These are phyloP conservation scores for Phytophthora sp. DNA, from an alignment of 352 stramenopile species.

Conservation along the genomic window DNA sequence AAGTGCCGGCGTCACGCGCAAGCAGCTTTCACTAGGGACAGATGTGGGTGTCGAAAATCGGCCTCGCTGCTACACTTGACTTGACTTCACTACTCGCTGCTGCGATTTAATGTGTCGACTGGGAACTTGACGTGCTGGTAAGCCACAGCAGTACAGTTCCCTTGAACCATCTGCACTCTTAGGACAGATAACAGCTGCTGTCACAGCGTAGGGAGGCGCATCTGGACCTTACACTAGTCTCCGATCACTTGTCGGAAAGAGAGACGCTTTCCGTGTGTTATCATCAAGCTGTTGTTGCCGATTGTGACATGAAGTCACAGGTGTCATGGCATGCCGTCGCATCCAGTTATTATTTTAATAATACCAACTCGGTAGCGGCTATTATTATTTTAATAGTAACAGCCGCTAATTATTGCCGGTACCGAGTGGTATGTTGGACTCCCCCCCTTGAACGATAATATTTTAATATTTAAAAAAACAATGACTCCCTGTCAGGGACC, in stretches of 20 bases:
- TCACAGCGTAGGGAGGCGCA: neutral
- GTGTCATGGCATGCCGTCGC: too few species aligned
- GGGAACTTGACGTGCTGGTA: slow-evolving; percentile 1
- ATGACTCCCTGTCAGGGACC: too few species aligned
- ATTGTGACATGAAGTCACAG: too few species aligned
- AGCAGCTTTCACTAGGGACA: slow-evolving; percentile 15
- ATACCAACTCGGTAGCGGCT: too few species aligned
- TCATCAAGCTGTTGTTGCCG: too few species aligned
- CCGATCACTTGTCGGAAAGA: neutral
- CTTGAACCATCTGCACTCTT: slow-evolving; percentile 1
- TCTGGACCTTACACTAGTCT: neutral
- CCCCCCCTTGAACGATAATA: too few species aligned
- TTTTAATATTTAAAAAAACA: too few species aligned
- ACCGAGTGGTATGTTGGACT: too few species aligned
- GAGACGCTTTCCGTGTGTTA: slow-evolving; percentile 8
- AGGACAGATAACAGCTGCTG: slow-evolving; percentile 4
- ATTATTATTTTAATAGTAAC: too few species aligned
- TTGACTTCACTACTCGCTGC: neutral
- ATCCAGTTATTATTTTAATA: too few species aligned
- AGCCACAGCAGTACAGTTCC: slow-evolving; percentile 4
- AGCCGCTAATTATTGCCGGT: too few species aligned
- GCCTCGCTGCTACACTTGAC: slow-evolving; percentile 5
- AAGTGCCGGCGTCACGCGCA: slow-evolving; percentile 4
- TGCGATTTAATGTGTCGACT: too few species aligned
- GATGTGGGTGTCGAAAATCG: slow-evolving; percentile 13